Percentiles rank a stretch among this genome's conserved stretches.
phyloP scores from a whole-genome alignment of 495 filamentous ascomycete species.

The Halenospora varia region DNA sequence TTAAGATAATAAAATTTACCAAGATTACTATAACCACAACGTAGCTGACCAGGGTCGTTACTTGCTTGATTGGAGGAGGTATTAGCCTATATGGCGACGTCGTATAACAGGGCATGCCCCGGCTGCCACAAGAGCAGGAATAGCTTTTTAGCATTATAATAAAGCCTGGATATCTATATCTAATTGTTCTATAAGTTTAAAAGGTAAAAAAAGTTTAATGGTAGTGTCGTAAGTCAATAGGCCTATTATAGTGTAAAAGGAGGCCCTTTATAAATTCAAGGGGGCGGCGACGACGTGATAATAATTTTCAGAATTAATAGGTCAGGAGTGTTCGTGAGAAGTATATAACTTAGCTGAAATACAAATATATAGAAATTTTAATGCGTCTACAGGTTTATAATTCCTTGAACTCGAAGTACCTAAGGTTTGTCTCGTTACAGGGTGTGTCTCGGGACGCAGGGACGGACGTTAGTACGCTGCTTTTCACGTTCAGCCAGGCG shows the following conservation, averaged over 20 bases:
- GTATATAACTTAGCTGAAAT: constrained; percentile 9
- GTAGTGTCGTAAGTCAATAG: neutral
- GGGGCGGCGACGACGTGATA: neutral
- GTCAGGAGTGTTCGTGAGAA: constrained; percentile 10
- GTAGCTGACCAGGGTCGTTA: neutral
- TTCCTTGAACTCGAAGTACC: constrained; percentile 3
- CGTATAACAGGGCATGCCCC: neutral
- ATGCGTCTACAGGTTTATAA: constrained; percentile 5
- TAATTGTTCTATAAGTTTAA: neutral
- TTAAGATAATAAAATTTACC: constrained; percentile 8
- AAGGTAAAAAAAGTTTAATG: neutral
- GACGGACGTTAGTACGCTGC: neutral
- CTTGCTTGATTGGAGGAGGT: neutral
- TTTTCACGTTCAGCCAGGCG: no score
- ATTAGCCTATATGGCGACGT: neutral
- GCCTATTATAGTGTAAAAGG: neutral
- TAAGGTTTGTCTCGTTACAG: neutral
- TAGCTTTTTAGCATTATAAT: neutral
- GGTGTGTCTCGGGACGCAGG: neutral
- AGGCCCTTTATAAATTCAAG: neutral
- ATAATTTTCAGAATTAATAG: neutral
- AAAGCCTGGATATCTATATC: neutral
- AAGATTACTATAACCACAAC: constrained; percentile 9
- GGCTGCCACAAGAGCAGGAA: neutral
- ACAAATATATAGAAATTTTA: constrained; percentile 9